Conservation (phyloP, 2,329 filamentous ascomycete genomes). For the Cytospora mali region DNA sequence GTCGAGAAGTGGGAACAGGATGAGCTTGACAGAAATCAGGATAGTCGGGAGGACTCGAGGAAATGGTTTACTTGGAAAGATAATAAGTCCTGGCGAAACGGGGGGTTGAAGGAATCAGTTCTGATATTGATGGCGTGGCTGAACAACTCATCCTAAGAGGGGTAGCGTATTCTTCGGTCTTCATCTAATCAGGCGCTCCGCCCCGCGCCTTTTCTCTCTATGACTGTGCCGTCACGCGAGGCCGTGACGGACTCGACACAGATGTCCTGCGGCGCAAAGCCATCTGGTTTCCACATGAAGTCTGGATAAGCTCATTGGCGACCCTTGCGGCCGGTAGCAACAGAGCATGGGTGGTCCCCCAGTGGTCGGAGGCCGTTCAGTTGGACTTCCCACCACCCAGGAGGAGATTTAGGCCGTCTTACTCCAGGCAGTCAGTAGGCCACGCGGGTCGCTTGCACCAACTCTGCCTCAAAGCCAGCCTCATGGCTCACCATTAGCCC, state of each 20-base stretch:
- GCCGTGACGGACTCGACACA: slow-evolving; percentile 7
- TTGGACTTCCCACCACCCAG: slow-evolving; percentile 9
- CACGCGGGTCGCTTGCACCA: background rate
- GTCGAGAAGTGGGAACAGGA: background rate
- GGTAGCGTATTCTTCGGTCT: background rate
- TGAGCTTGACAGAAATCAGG: background rate
- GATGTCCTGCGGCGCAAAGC: slow-evolving; percentile 2
- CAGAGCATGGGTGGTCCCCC: slow-evolving; percentile 7
- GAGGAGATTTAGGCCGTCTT: slow-evolving; percentile 19
- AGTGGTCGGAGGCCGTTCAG: slow-evolving; percentile 10
- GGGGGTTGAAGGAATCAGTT: slow-evolving; percentile 4
- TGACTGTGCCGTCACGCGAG: slow-evolving; percentile 19
- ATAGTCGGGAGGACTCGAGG: background rate
- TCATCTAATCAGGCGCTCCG: slow-evolving; percentile 15
- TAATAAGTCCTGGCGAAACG: background rate
- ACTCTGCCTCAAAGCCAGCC: background rate
- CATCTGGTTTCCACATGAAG: slow-evolving; percentile 2
- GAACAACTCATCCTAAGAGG: slow-evolving; percentile 17
- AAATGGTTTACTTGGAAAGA: slow-evolving; percentile 7
- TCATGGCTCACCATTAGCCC: slow-evolving; percentile 18
- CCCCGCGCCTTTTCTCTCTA: slow-evolving; percentile 13
- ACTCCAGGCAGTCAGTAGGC: slow-evolving; percentile 4
- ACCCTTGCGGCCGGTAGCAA: slow-evolving; percentile 6
- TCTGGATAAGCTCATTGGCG: slow-evolving; percentile 23
- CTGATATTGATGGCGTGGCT: slow-evolving; percentile 11